phyloP scores from a whole-genome alignment of 2,329 filamentous ascomycete species.

The Curvularia sp. region DNA sequence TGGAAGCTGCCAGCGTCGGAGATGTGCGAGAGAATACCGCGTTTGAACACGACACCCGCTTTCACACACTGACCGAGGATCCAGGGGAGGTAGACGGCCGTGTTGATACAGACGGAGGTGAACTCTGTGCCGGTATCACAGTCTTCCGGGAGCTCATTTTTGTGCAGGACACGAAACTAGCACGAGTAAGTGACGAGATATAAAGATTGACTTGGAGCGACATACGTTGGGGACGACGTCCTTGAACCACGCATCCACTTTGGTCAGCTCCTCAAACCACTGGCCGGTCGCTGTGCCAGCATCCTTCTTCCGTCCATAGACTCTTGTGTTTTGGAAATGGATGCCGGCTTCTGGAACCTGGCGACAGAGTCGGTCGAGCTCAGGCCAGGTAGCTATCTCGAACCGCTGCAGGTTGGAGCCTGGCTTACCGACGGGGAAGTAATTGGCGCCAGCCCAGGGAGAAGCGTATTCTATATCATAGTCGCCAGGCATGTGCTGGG shows the following conservation, averaged over 20 bases:
- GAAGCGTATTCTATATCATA: slow-evolving; percentile 91
- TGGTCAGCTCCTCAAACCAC: slow-evolving; percentile 72
- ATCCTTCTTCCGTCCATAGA: slow-evolving; percentile 72
- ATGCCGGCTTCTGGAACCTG: slow-evolving; percentile 79
- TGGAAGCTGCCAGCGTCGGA: slow-evolving; percentile 71
- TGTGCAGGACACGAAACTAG: slow-evolving; percentile 67
- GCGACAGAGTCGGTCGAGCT: slow-evolving; percentile 55
- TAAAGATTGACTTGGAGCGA: neutral
- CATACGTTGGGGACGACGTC: slow-evolving; percentile 72
- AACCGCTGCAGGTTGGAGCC: slow-evolving; percentile 51
- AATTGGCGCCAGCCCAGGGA: slow-evolving; percentile 85
- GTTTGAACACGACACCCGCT: slow-evolving; percentile 68
- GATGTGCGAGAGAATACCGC: slow-evolving; percentile 67
- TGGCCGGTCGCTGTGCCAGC: slow-evolving; percentile 59
- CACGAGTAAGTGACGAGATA: slow-evolving; percentile 4
- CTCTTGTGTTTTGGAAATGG: slow-evolving; percentile 71
- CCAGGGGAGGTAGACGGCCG: slow-evolving; percentile 85
- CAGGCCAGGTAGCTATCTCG: slow-evolving; percentile 56
- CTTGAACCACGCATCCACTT: slow-evolving; percentile 75
- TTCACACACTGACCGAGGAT: slow-evolving; percentile 80
- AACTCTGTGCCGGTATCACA: slow-evolving; percentile 78
- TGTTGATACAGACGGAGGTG: slow-evolving; percentile 90
- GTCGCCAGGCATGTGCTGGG: slow-evolving; percentile 92
- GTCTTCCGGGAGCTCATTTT: slow-evolving; percentile 64
- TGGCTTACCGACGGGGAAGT: slow-evolving; percentile 63